Percentiles rank a stretch among this genome's conserved stretches.
Evolutionary conservation across 2,329 filamentous ascomycete genomes (phyloP).

Genomic region (Amylocarpus encephaloides): DNA sequence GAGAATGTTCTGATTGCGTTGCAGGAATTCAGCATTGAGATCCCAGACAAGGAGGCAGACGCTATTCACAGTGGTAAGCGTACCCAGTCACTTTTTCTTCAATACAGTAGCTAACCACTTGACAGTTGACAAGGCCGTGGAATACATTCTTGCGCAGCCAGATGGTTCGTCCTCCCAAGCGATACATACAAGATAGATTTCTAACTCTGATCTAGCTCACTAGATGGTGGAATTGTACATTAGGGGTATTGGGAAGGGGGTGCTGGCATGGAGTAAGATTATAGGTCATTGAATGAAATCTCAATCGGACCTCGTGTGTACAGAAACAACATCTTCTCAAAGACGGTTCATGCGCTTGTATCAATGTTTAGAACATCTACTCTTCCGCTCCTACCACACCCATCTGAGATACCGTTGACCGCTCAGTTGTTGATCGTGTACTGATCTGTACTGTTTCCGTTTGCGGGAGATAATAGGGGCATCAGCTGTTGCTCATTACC

Average conservation of each 20-base stretch:
- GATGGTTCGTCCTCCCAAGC: conserved; percentile 52
- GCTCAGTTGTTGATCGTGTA: no score
- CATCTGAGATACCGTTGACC: no score
- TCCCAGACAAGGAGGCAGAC: conserved; percentile 74
- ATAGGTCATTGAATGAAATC: conserved; percentile 17
- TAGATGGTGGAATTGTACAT: conserved; percentile 27
- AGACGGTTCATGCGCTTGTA: conserved; percentile 30
- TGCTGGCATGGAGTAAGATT: conserved; percentile 9
- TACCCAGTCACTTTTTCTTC: neutral
- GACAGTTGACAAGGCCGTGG: conserved; percentile 67
- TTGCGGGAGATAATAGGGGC: no score
- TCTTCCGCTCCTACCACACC: conserved; percentile 9
- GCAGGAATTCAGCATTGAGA: conserved; percentile 66
- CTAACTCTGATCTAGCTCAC: conserved; percentile 27
- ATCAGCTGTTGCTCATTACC: no score
- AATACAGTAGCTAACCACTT: conserved; percentile 6
- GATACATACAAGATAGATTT: neutral
- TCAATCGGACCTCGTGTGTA: conserved; percentile 22
- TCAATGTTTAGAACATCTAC: conserved; percentile 33
- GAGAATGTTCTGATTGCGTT: conserved; percentile 24
- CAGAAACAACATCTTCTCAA: conserved; percentile 24
- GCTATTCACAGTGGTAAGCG: conserved; percentile 68
- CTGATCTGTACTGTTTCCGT: no score
- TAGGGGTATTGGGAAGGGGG: conserved; percentile 15
- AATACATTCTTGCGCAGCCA: conserved; percentile 69